Conservation (phyloP, 2,329 filamentous ascomycete genomes). For the Neofusicoccum laricinum region DNA sequence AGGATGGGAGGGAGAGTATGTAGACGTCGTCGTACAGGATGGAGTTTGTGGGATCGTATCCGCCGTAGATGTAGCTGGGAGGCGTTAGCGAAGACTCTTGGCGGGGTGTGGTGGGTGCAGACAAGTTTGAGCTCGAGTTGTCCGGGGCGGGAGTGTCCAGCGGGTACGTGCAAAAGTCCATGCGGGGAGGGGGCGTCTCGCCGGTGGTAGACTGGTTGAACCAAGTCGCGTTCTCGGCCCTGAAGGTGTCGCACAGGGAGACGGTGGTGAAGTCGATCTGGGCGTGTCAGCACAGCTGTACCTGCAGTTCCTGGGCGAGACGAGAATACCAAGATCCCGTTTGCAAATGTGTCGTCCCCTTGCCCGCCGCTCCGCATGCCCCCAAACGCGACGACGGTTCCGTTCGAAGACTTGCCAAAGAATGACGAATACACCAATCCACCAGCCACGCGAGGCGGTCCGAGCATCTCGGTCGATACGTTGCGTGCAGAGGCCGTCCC, state of each 20-base stretch:
- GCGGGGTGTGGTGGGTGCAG: slow-evolving; percentile 24
- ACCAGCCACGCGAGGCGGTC: background rate
- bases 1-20: slow-evolving; percentile 46
- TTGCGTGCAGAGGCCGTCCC: background rate
- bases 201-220: slow-evolving; percentile 43
- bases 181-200: slow-evolving; percentile 39
- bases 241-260: background rate
- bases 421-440: background rate
- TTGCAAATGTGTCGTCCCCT: background rate
- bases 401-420: background rate
- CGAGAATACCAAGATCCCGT: background rate
- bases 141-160: slow-evolving; percentile 42
- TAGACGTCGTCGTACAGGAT: slow-evolving; percentile 43
- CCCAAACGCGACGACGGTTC: background rate
- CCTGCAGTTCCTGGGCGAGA: no score
- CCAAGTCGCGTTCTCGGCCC: slow-evolving; percentile 32
- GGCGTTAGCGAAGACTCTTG: background rate
- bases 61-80: slow-evolving; percentile 44
- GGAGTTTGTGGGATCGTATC: slow-evolving; percentile 35
- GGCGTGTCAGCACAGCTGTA: background rate
- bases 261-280: slow-evolving; percentile 5
- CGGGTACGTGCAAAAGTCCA: slow-evolving; percentile 43
- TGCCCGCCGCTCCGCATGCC: background rate
- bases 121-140: slow-evolving; percentile 48
- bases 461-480: background rate